These are phyloP conservation scores for Thielaviopsis populi DNA, from an alignment of 2,329 filamentous ascomycete genomes.

Conservation along the genomic window DNA sequence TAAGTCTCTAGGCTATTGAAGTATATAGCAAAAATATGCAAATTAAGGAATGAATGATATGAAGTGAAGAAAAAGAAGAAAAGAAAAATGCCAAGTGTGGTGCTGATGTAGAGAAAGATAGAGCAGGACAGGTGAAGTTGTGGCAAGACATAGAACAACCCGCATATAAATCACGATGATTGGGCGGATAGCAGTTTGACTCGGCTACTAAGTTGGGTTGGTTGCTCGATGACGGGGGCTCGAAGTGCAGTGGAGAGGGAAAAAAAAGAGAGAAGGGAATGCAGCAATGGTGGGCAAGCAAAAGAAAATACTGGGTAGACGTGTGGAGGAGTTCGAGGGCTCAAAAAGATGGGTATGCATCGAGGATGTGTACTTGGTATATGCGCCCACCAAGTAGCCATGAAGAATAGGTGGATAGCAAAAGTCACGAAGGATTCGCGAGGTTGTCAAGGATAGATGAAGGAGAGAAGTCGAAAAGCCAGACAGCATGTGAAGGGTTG, in stretches of 20 bases:
- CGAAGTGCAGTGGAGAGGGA: constrained; percentile 11
- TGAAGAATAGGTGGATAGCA: constrained; percentile 4
- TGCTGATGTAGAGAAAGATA: not conserved
- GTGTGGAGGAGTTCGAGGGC: constrained; percentile 1
- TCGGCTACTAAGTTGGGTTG: constrained; percentile 2
- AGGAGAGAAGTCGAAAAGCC: constrained; percentile 1
- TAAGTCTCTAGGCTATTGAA: constrained; percentile 22
- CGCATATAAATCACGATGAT: constrained; percentile 6
- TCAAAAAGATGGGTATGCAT: constrained; percentile 7
- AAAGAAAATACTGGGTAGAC: constrained; percentile 5
- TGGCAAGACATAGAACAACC: constrained; percentile 3
- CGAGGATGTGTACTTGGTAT: constrained; percentile 4
- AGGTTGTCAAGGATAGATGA: constrained; percentile 6
- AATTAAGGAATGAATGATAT: not conserved
- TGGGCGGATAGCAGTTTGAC: constrained; percentile 1
- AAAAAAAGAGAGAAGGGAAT: constrained; percentile 10
- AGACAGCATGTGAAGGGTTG: constrained; percentile 7
- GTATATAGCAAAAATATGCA: constrained; percentile 9
- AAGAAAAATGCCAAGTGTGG: not conserved
- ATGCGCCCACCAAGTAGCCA: not conserved
- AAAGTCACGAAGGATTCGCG: constrained; percentile 6
- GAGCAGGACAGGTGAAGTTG: not conserved
- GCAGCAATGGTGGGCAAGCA: not conserved
- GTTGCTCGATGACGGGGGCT: constrained; percentile 12
- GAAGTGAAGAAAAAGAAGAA: not conserved